Percentiles rank a stretch among this genome's conserved stretches.
Evolutionary conservation across 176 grass and related monocot species (phyloP).

Genomic region (Hyparrhenia diplandra): DNA sequence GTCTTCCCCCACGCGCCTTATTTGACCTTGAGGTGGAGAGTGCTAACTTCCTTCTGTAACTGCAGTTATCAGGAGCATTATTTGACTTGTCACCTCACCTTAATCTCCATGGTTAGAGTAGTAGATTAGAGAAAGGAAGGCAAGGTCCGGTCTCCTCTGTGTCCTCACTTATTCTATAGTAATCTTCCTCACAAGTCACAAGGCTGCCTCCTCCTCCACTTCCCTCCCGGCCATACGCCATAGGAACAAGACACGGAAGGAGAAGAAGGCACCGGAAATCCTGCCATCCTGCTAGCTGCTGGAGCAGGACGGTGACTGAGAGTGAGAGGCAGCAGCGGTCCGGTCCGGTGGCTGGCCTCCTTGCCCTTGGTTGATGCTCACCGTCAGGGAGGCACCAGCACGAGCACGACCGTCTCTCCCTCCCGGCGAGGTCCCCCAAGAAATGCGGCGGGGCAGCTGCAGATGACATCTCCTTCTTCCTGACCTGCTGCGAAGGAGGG

Average conservation of each 20-base stretch:
- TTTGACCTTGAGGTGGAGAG: background rate
- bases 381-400: conserved; percentile 2
- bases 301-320: background rate
- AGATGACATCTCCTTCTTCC: background rate
- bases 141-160: background rate
- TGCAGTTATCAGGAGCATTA: conserved; percentile 16
- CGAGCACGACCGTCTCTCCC: conserved; percentile 16
- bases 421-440: conserved; percentile 1
- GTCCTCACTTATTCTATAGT: background rate
- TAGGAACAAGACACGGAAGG: background rate
- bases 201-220: background rate
- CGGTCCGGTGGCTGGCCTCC: background rate
- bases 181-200: background rate
- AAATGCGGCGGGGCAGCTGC: background rate
- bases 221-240: background rate
- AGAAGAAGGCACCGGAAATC: background rate
- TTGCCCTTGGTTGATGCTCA: conserved; percentile 24
- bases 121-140: background rate
- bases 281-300: background rate
- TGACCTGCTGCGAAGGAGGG: conserved; percentile 4
- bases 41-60: background rate
- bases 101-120: background rate
- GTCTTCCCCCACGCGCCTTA: background rate
- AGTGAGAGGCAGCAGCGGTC: background rate
- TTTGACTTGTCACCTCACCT: conserved; percentile 14